Evolutionary conservation across 2,329 filamentous ascomycete genomes (phyloP).

Genomic region (Colletotrichum chlorophyti): DNA sequence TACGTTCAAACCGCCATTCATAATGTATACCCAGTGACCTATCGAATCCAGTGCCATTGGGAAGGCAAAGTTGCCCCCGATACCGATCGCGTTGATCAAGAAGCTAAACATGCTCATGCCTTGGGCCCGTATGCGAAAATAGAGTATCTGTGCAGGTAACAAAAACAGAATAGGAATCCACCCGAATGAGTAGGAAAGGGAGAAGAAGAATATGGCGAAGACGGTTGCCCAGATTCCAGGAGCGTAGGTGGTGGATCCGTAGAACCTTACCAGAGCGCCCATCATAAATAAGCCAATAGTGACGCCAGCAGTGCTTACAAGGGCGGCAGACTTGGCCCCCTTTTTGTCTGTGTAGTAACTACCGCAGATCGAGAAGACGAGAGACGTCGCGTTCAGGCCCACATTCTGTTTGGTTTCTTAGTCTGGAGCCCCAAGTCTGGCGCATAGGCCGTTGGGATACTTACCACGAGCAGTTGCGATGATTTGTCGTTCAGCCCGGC

Average conservation of each 20-base stretch:
- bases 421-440: background rate
- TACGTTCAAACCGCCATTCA: background rate
- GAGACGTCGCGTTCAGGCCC: background rate
- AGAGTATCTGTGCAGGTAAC: background rate
- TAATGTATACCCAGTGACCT: background rate
- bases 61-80: conserved; percentile 1
- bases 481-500: background rate
- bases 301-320: background rate
- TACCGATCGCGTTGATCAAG: background rate
- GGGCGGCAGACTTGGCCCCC: background rate
- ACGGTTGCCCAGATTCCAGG: background rate
- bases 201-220: background rate
- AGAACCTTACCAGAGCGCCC: background rate
- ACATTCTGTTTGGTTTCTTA: background rate
- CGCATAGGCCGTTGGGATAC: background rate
- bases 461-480: background rate
- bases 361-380: background rate
- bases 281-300: background rate
- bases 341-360: background rate
- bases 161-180: conserved; percentile 2
- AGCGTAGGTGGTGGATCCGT: background rate
- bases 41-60: background rate
- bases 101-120: conserved; percentile 17
- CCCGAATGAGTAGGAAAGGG: background rate
- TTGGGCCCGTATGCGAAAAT: background rate